phyloP scores from a whole-genome alignment of 768 basidiomycete species.

The Rickenella mellea region DNA sequence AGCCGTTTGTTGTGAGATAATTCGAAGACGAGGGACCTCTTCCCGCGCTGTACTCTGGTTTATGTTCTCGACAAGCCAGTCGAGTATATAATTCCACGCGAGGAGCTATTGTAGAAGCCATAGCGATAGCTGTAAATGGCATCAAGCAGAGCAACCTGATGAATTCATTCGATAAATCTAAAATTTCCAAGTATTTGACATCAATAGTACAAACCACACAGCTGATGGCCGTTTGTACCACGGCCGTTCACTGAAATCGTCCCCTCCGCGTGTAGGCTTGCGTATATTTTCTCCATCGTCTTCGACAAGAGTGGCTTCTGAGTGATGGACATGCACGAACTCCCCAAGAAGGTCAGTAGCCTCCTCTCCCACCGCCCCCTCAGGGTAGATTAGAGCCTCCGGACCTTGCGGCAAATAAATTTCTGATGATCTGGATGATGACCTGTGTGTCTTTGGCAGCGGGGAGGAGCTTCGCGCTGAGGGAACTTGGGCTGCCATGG shows the following conservation, averaged over 20 bases:
- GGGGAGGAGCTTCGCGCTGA: too few relatives aligned
- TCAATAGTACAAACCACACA: constrained; percentile 43
- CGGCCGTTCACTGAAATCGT: constrained; percentile 28
- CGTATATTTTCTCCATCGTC: constrained; percentile 20
- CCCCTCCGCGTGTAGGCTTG: constrained; percentile 15
- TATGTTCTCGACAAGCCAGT: constrained; percentile 62
- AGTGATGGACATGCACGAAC: constrained; percentile 23
- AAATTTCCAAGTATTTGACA: not conserved
- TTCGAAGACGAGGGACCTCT: too few relatives aligned
- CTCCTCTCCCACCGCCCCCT: constrained; percentile 36
- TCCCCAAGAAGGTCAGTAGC: constrained; percentile 37
- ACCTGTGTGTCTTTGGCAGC: too few relatives aligned
- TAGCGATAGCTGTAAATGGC: constrained; percentile 47
- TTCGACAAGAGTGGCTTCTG: constrained; percentile 6
- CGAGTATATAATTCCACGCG: constrained; percentile 66
- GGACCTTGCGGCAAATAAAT: constrained; percentile 15
- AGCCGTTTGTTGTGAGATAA: too few relatives aligned
- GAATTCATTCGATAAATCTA: not conserved
- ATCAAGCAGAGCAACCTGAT: constrained; percentile 48
- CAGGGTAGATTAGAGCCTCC: constrained; percentile 32
- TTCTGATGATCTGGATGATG: too few relatives aligned
- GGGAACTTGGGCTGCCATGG: too few relatives aligned
- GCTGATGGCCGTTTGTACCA: constrained; percentile 76
- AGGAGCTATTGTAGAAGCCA: constrained; percentile 53
- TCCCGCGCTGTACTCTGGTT: constrained; percentile 36